Evolutionary conservation across 495 filamentous ascomycete species (phyloP), one percentile per base, ranked within the genome.

Genomic region (Amphirosellinia nigrospora): DNA sequence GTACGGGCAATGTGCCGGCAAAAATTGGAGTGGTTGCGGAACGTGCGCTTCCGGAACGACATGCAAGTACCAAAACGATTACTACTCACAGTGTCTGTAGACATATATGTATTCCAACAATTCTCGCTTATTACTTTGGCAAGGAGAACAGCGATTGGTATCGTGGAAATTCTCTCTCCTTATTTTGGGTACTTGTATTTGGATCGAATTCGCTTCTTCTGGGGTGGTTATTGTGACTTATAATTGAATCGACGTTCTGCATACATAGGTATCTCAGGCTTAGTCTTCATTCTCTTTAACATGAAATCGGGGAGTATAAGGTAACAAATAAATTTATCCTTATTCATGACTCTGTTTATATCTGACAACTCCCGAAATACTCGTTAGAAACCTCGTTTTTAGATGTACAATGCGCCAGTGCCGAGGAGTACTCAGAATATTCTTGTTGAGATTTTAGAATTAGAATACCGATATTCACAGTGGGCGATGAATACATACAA

Each of bases 1-100:
- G 70, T 86, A 79, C 67, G 78, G 73, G 2, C 83, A 85, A 73
- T 86, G 84, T 65, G 84, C 82, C 34, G 84, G 84, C 4, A 77
- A 64, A 59, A 79, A 77, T 8, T 85, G 74, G 64, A 77, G 70
- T 9, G 82, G 82, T 26, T 83, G 81, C 66, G 80, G 76, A 1
- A 68, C 53, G 7, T 85, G 82, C 62, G 78, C 70, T 1, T 21
- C 74, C 2, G 79, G 79, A 13, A 68, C 73, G 13, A 78, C 77
- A 0, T 83, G 82, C 79, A 76, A 69, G 53, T 69, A 70, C 50
- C 69, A 72, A 39, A 82, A 81, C 38, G 76, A 80, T 34, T 83
- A 79, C 68, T 83, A 83, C 62, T 81, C 77, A 3, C 82, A 83
- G 66, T 82, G 81, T 68, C 45, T 78, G 32, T 65, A 53, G 11